Conservation (phyloP, 352 stramenopile genomes). For the Elongisporangium anandrum region DNA sequence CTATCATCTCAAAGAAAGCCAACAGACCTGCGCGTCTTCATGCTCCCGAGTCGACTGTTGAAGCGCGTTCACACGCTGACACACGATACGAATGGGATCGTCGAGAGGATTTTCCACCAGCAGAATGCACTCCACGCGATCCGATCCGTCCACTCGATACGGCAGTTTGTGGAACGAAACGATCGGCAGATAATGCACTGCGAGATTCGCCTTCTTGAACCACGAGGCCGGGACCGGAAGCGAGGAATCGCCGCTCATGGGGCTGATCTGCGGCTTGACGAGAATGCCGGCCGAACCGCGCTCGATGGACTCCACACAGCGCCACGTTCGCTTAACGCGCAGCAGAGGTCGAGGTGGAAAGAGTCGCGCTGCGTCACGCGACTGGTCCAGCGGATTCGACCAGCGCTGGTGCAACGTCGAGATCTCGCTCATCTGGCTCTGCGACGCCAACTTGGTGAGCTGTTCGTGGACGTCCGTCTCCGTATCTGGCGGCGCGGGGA, state of each 20-base stretch:
- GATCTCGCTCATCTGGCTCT: slow-evolving; percentile 39
- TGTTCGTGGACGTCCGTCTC: slow-evolving; percentile 11
- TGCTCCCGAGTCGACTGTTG: neutral
- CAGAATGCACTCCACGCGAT: slow-evolving; percentile 41
- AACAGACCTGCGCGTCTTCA: slow-evolving; percentile 29
- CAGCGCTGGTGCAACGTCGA: slow-evolving; percentile 60
- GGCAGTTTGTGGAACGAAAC: slow-evolving; percentile 57
- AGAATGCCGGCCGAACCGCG: slow-evolving; percentile 74
- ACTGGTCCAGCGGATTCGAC: slow-evolving; percentile 61
- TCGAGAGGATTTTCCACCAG: slow-evolving; percentile 84
- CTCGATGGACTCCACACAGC: slow-evolving; percentile 82
- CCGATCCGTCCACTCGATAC: slow-evolving; percentile 11
- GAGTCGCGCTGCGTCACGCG: slow-evolving; percentile 34
- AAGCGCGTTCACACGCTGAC: slow-evolving; percentile 13
- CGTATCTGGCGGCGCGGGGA: slow-evolving; percentile 12
- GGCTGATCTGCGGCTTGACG: slow-evolving; percentile 89
- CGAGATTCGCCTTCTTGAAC: slow-evolving; percentile 86
- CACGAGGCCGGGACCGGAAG: slow-evolving; percentile 69
- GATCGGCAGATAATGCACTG: slow-evolving; percentile 68
- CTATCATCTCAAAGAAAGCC: neutral
- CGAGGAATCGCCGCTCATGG: slow-evolving; percentile 86
- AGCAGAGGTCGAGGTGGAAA: slow-evolving; percentile 65
- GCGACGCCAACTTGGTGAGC: slow-evolving; percentile 20
- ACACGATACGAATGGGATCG: slow-evolving; percentile 60
- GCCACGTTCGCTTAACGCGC: slow-evolving; percentile 80